Evolutionary conservation across 192 early-diverging fungal species (phyloP), one percentile per base, ranked within the genome.

Genomic region (Coemansia sp.): DNA sequence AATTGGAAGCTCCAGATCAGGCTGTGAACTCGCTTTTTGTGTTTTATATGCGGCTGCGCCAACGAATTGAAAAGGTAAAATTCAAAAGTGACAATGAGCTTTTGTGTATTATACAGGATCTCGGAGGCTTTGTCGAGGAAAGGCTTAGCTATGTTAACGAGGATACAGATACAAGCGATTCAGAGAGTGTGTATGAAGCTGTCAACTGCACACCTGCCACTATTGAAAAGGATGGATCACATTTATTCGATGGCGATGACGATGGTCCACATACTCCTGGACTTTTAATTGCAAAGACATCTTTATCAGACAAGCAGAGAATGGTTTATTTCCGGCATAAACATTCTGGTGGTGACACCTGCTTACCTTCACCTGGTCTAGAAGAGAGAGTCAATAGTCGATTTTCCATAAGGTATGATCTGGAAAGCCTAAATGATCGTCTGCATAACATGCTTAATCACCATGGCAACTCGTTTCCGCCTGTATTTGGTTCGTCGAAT

Each of bases 61-160:
- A 26, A 43, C 73, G 78, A 36, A 42, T 80, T 8, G 39, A 40
- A 36, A 71, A 65, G 55, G 73, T 73, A 9, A 80, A 80, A 46
- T 46, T 60, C 8, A 73, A 80, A 22, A 75, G 73, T 55, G 78
- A 80, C 22, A 62, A 66, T 5, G 78, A 80, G 67, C 73, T 80
- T 7, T 15, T 80, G n/a, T 60, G 45, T 8, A 80, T 75, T 11
- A 67, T 75, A 42, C 78, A 80, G 48, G 68, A 72, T 16, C 66
- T 80, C 9, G 59, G 73, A 55, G 57, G 58, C 19, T 80, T 80
- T 75, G 73, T 80, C 12, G 78, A 80, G 36, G 73, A 80, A n/a
- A 73, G 78, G 11, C 63, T 80, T 60, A 69, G 78, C 58, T 75
- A 80, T 19, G 69, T 80, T 7, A 71, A 75, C 22, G 78, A 80